Conservation (phyloP, 202 grass and related monocot genomes). For the Eragrostis tef region DNA sequence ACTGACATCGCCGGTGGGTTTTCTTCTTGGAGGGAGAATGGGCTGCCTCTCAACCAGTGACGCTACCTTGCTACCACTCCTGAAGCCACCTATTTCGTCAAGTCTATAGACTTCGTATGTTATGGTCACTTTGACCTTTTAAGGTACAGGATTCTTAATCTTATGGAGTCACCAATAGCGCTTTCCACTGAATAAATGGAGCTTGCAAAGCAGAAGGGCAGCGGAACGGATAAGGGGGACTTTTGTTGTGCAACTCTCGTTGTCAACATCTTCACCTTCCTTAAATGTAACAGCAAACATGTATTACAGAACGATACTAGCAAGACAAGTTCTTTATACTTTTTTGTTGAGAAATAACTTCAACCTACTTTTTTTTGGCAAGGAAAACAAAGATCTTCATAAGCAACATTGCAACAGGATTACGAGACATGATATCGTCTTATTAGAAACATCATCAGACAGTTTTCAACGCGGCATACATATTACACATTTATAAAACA, state of each 20-base stretch:
- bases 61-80: not conserved
- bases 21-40: slow-evolving; percentile 70
- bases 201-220: too few species aligned
- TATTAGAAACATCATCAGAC: not conserved
- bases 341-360: not conserved
- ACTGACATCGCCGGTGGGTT: slow-evolving; percentile 82
- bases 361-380: not conserved
- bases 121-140: not conserved
- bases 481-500: not conserved
- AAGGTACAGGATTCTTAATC: too few species aligned
- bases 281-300: not conserved
- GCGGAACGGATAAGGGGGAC: too few species aligned
- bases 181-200: slow-evolving; percentile 24
- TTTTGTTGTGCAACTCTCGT: not conserved
- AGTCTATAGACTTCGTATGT: not conserved
- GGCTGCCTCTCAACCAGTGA: slow-evolving; percentile 56
- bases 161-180: too few species aligned
- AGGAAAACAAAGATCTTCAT: not conserved
- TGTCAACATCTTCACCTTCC: not conserved
- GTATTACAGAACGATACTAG: not conserved
- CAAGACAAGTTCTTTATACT: not conserved
- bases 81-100: not conserved
- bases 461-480: not conserved
- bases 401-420: not conserved
- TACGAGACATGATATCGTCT: not conserved